Conservation (phyloP, 1,284 basidiomycete species). For the Rhodofomes roseus region DNA sequence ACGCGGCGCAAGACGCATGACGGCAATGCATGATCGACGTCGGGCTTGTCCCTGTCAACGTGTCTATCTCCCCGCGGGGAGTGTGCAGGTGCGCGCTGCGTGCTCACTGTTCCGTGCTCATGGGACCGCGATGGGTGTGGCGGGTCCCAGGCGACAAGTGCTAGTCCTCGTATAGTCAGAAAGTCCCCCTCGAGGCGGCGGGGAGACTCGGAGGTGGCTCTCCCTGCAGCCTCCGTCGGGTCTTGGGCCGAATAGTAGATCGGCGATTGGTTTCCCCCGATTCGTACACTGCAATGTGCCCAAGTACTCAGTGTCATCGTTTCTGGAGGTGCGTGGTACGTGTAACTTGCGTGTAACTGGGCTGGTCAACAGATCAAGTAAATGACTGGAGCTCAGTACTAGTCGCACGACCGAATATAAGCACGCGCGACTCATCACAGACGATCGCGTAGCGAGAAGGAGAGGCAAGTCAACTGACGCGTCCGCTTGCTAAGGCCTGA, state of each 20-base stretch:
- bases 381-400: no score
- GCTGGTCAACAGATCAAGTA: no score
- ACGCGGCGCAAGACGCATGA: background rate
- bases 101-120: background rate
- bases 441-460: background rate
- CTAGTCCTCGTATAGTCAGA: background rate
- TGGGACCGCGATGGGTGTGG: background rate
- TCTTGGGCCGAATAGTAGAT: background rate
- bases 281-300: background rate
- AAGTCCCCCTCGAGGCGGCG: background rate
- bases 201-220: background rate
- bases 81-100: background rate
- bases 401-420: no score
- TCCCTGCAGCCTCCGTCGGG: background rate
- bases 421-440: background rate
- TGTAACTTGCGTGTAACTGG: no score
- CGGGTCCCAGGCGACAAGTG: background rate
- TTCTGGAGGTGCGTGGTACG: no score
- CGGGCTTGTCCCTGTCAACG: background rate
- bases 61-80: background rate
- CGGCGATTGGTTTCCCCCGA: background rate
- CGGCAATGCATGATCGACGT: background rate
- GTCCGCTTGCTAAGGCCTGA: background rate
- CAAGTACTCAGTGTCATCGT: no score
- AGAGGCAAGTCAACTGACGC: background rate